phyloP scores from a whole-genome alignment of 129 eudicot genomes.

The Artemisia argyi region DNA sequence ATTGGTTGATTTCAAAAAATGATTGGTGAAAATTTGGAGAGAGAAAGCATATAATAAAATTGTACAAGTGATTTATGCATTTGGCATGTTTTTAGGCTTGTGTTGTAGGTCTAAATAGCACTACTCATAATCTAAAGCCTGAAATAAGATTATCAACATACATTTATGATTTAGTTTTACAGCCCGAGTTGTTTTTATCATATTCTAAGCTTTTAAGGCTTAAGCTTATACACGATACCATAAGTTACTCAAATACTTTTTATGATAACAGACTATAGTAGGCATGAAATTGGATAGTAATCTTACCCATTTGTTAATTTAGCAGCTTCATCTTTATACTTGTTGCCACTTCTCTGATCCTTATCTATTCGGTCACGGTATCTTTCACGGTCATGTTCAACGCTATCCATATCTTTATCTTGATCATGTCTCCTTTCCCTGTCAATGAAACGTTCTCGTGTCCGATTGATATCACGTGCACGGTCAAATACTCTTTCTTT shows the following conservation, averaged over 20 bases:
- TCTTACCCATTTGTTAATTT: constrained; percentile 52
- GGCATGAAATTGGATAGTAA: background rate
- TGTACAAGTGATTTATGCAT: too few species aligned
- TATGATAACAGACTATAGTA: constrained; percentile 3
- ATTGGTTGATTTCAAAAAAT: too few species aligned
- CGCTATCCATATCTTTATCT: constrained; percentile 35
- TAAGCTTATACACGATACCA: background rate
- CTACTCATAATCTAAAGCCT: too few species aligned
- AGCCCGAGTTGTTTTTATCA: background rate
- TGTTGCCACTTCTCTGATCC: constrained; percentile 45
- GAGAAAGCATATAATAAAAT: too few species aligned
- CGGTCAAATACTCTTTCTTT: constrained; percentile 57
- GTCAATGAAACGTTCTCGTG: constrained; percentile 44
- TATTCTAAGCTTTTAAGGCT: too few species aligned
- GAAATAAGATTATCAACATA: too few species aligned
- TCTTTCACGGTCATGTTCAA: too few species aligned
- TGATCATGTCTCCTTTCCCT: constrained; percentile 49
- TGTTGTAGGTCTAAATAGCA: too few species aligned
- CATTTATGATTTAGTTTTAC: too few species aligned
- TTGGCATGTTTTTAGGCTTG: too few species aligned
- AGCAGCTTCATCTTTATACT: constrained; percentile 45
- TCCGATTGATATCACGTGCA: constrained; percentile 50
- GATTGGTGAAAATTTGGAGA: too few species aligned
- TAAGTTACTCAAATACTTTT: background rate
- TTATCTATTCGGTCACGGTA: constrained; percentile 37